phyloP scores from a whole-genome alignment of 345 rosid genomes.

The Lagerstroemia speciosa region DNA sequence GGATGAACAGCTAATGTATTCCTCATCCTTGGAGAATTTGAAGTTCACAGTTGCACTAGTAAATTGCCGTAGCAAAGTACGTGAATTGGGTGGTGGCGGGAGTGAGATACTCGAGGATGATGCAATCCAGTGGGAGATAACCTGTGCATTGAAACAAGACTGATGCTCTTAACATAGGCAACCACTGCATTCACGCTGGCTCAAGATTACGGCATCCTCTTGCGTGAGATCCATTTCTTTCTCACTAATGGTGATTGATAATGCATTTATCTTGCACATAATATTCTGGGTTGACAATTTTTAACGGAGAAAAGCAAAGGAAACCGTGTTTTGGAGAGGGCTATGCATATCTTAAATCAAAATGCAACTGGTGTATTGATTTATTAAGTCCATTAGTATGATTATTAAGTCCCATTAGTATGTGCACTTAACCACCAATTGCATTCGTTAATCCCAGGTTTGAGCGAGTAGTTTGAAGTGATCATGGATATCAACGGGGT shows the following conservation, averaged over 20 bases:
- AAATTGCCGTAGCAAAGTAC: conserved; percentile 27
- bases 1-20: conserved; percentile 88
- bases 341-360: no score
- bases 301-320: no score
- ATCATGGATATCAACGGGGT: no score
- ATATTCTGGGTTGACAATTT: no score
- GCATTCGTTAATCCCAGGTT: no score
- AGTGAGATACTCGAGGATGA: conserved; percentile 14
- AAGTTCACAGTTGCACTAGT: conserved; percentile 66
- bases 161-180: background rate
- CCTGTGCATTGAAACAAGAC: conserved; percentile 51
- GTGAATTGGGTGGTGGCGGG: conserved; percentile 12
- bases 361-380: no score
- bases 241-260: background rate
- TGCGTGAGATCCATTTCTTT: background rate
- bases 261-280: background rate
- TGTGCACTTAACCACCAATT: no score
- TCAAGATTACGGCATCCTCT: background rate
- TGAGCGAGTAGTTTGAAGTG: no score
- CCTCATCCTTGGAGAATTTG: conserved; percentile 66
- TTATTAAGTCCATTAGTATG: no score
- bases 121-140: conserved; percentile 68
- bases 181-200: no score
- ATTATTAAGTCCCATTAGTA: no score
- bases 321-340: no score